Conservation (phyloP, 2,329 filamentous ascomycete genomes). For the Colletotrichum truncatum region DNA sequence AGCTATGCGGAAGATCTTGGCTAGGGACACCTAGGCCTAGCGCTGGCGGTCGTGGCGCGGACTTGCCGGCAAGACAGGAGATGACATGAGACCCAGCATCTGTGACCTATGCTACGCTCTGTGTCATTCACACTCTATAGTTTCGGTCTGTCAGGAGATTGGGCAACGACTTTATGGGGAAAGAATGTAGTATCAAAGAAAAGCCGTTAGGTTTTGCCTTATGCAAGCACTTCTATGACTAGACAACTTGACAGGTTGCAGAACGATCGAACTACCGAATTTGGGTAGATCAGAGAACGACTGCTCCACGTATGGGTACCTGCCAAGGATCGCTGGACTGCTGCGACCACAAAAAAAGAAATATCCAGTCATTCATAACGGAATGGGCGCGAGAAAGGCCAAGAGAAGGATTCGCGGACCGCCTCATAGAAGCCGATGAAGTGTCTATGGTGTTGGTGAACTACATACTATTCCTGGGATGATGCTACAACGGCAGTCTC, state of each 20-base stretch:
- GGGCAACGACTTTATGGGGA: too few species aligned
- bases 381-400: not conserved
- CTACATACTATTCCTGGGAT: conserved; percentile 15
- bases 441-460: conserved; percentile 3
- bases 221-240: not conserved
- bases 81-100: not conserved
- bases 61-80: not conserved
- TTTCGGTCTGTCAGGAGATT: too few species aligned
- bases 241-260: not conserved
- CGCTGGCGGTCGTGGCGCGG: not conserved
- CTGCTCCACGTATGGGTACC: not conserved
- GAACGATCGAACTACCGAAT: not conserved
- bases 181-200: too few species aligned
- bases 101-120: not conserved
- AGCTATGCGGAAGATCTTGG: conserved; percentile 1
- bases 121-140: too few species aligned
- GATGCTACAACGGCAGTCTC: conserved; percentile 28
- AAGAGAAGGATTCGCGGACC: not conserved
- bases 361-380: not conserved
- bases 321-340: not conserved
- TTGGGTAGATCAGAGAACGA: not conserved
- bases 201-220: too few species aligned
- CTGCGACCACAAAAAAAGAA: not conserved
- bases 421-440: conserved; percentile 6
- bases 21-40: not conserved